Percentiles rank a stretch among this genome's conserved stretches.
phyloP scores from a whole-genome alignment of 129 eudicot genomes.

The Flaveria sonorensis region DNA sequence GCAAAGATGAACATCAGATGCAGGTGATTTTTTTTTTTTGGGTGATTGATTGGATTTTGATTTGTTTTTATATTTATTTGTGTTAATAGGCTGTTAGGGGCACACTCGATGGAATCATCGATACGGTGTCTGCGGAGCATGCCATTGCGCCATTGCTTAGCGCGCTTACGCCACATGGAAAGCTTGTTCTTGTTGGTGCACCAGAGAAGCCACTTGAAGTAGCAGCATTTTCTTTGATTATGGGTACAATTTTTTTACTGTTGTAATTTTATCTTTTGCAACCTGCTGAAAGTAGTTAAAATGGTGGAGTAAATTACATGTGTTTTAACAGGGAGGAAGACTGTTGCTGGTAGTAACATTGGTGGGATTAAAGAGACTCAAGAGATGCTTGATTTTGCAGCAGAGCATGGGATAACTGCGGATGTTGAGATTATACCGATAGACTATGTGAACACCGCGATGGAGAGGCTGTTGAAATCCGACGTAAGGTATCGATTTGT shows the following conservation, averaged over 20 bases:
- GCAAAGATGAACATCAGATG: constrained; percentile 40
- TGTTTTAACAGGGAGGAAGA: constrained; percentile 44
- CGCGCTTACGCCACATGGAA: constrained; percentile 48
- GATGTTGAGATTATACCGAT: constrained; percentile 52
- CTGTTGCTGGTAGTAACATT: constrained; percentile 40
- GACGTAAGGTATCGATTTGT: constrained; percentile 66
- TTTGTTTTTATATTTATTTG: neutral
- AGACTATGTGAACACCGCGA: constrained; percentile 60
- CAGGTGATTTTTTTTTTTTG: constrained; percentile 7
- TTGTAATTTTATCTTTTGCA: neutral
- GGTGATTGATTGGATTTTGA: neutral
- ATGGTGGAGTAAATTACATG: neutral
- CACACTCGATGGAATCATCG: constrained; percentile 59
- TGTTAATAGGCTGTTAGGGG: constrained; percentile 37
- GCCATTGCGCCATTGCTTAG: constrained; percentile 40
- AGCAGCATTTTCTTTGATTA: constrained; percentile 47
- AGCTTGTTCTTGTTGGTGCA: constrained; percentile 55
- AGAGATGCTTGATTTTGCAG: constrained; percentile 70
- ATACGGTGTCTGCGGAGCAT: constrained; percentile 51
- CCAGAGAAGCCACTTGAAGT: constrained; percentile 55
- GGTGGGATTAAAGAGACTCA: constrained; percentile 68
- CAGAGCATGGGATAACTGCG: constrained; percentile 49
- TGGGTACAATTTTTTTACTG: constrained; percentile 30
- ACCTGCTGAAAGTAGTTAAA: neutral
- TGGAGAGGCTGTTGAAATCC: constrained; percentile 54